Percentiles rank a stretch among this genome's conserved stretches.
Evolutionary conservation across 805 yeast genomes (phyloP).

Genomic region (Hanseniaspora hatyaiensis): DNA sequence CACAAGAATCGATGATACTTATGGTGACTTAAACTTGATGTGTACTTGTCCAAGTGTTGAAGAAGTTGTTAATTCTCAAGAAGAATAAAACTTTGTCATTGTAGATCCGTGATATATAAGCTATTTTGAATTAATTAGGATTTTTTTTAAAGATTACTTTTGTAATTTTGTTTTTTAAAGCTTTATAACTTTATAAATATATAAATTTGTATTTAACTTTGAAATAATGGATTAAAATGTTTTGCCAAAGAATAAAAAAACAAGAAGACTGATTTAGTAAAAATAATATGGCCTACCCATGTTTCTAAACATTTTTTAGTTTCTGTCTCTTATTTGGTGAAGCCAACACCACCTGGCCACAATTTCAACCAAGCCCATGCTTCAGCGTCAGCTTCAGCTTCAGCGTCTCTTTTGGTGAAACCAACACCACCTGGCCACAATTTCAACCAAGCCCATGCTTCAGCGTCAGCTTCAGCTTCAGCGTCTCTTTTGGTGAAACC

Average conservation of each 20-base stretch:
- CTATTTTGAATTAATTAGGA: background rate
- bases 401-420: conserved; percentile 16
- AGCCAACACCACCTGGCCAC: conserved; percentile 24
- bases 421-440: conserved; percentile 25
- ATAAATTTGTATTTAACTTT: too few species aligned
- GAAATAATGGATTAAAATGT: too few species aligned
- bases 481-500: conserved; percentile 16
- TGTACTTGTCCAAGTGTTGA: conserved; percentile 89
- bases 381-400: conserved; percentile 25
- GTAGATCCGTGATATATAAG: too few species aligned
- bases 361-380: conserved; percentile 26
- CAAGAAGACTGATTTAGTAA: too few species aligned
- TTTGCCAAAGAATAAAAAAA: too few species aligned
- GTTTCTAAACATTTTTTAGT: conserved; percentile 25
- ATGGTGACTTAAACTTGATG: conserved; percentile 81
- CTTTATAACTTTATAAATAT: too few species aligned
- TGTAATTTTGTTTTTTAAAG: too few species aligned
- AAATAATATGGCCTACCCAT: too few species aligned
- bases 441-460: conserved; percentile 24
- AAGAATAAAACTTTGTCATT: background rate
- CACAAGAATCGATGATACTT: conserved; percentile 84
- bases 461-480: conserved; percentile 22
- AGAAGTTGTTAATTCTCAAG: conserved; percentile 39
- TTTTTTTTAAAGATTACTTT: too few species aligned
- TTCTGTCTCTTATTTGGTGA: conserved; percentile 16